Conservation (phyloP, 2,329 filamentous ascomycete species). For the Stachybotrys chartarum region DNA sequence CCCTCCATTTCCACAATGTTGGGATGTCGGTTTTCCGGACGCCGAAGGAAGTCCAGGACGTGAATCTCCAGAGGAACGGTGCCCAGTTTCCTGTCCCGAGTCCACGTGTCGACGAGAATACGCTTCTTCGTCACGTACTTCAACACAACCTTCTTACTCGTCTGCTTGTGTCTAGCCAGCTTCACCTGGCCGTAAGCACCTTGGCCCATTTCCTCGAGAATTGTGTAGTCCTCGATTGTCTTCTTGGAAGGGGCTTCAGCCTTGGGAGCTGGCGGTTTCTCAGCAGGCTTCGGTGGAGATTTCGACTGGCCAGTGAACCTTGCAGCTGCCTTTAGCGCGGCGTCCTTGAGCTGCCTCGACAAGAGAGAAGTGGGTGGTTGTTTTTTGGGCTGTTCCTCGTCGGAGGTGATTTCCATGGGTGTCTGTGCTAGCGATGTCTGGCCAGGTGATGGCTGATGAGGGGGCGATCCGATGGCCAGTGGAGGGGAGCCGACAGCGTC, state of each 20-base stretch:
- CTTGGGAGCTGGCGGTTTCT: slow-evolving; percentile 26
- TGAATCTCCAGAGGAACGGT: slow-evolving; percentile 97
- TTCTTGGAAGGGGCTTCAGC: slow-evolving; percentile 55
- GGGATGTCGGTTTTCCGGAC: slow-evolving; percentile 59
- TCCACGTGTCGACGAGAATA: slow-evolving; percentile 98
- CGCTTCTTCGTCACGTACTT: slow-evolving; percentile 97
- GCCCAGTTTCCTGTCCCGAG: slow-evolving; percentile 81
- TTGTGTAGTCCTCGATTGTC: slow-evolving; percentile 80
- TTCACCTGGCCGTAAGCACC: slow-evolving; percentile 98
- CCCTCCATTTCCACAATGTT: slow-evolving; percentile 69
- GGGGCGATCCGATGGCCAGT: slow-evolving; percentile 61
- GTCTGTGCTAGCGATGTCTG: slow-evolving; percentile 54
- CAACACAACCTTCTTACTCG: slow-evolving; percentile 78
- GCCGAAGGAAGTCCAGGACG: slow-evolving; percentile 84
- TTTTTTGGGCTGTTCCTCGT: slow-evolving; percentile 38
- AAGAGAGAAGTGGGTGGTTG: slow-evolving; percentile 35
- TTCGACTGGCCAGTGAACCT: slow-evolving; percentile 39
- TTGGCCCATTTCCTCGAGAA: slow-evolving; percentile 97
- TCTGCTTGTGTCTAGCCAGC: slow-evolving; percentile 77
- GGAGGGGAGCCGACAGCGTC: slow-evolving; percentile 49
- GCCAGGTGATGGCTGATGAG: slow-evolving; percentile 72
- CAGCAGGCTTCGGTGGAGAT: slow-evolving; percentile 20
- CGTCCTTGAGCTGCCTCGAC: slow-evolving; percentile 50
- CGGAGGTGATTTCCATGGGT: slow-evolving; percentile 48
- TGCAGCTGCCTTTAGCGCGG: slow-evolving; percentile 46